These are phyloP conservation scores for Pseudonectria buxi DNA, from an alignment of 2,329 filamentous ascomycete genomes.

Conservation along the genomic window DNA sequence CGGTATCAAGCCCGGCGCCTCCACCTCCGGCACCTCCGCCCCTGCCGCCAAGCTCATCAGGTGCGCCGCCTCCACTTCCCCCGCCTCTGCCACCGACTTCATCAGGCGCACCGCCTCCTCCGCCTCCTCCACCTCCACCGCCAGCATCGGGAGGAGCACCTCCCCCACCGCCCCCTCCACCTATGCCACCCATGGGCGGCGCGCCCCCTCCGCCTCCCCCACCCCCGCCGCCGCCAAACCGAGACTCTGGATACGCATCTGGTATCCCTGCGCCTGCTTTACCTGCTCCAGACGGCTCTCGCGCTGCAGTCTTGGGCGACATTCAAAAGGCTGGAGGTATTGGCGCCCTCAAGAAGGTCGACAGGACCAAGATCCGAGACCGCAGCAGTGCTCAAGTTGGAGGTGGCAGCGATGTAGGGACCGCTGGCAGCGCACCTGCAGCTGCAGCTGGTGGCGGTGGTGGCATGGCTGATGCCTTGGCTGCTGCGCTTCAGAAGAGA, in stretches of 20 bases:
- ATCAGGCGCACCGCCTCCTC: slow-evolving; percentile 18
- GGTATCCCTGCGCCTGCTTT: slow-evolving; percentile 41
- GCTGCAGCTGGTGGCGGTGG: slow-evolving; percentile 49
- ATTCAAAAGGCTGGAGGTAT: slow-evolving; percentile 67
- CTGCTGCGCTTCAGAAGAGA: slow-evolving; percentile 69
- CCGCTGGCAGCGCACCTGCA: slow-evolving; percentile 45
- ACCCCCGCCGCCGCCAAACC: slow-evolving; percentile 50
- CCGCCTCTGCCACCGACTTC: slow-evolving; percentile 35
- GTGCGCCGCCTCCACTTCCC: slow-evolving; percentile 35
- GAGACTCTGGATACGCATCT: slow-evolving; percentile 51
- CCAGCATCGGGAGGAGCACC: slow-evolving; percentile 28
- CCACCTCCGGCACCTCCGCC: slow-evolving; percentile 29
- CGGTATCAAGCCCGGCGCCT: slow-evolving; percentile 27
- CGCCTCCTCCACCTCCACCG: slow-evolving; percentile 32
- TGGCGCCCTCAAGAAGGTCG: slow-evolving; percentile 67
- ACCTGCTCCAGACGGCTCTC: slow-evolving; percentile 38
- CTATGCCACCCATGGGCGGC: slow-evolving; percentile 21
- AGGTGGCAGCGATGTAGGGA: slow-evolving; percentile 38
- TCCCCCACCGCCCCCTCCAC: slow-evolving; percentile 17
- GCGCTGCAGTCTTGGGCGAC: slow-evolving; percentile 58
- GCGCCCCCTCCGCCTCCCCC: slow-evolving; percentile 37
- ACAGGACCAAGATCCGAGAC: slow-evolving; percentile 62
- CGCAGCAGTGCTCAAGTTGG: slow-evolving; percentile 60
- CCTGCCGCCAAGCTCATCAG: slow-evolving; percentile 22
- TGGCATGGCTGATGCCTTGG: slow-evolving; percentile 75